A percentile compares a stretch with the other conserved stretches of the same genome.
These are phyloP conservation scores for Alternaria ethzedia DNA, from an alignment of 2,329 filamentous ascomycete species.

Conservation along the genomic window DNA sequence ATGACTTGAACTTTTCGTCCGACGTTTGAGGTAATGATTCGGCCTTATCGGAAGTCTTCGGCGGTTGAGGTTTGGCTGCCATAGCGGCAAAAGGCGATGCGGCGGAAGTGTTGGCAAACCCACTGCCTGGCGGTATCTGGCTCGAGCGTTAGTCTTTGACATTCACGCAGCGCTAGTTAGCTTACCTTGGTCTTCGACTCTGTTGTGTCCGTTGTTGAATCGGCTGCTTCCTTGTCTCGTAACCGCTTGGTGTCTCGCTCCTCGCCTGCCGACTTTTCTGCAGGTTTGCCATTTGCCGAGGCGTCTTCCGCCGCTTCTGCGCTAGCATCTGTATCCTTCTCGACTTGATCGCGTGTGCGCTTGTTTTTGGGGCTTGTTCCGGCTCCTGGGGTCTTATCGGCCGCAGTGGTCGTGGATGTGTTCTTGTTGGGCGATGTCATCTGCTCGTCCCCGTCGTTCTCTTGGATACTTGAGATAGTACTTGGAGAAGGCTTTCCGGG, in stretches of 20 bases:
- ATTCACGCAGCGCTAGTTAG: background rate
- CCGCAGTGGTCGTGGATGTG: background rate
- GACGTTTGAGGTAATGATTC: constrained; percentile 48
- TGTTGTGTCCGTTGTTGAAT: constrained; percentile 22
- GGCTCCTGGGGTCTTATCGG: constrained; percentile 12
- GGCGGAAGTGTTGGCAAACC: constrained; percentile 54
- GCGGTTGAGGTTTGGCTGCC: constrained; percentile 41
- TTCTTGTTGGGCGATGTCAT: constrained; percentile 32
- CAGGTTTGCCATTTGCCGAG: constrained; percentile 20
- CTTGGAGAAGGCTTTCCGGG: constrained; percentile 44
- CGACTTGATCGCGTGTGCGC: constrained; percentile 49
- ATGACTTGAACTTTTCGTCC: constrained; percentile 58
- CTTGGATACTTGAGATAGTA: constrained; percentile 37
- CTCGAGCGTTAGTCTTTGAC: constrained; percentile 13
- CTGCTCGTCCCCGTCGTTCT: constrained; percentile 37
- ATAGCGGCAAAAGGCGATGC: constrained; percentile 58
- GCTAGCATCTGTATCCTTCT: constrained; percentile 17
- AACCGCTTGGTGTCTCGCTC: constrained; percentile 46
- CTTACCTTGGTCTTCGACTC: constrained; percentile 35
- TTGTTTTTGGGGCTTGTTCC: constrained; percentile 57
- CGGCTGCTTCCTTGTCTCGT: constrained; percentile 40
- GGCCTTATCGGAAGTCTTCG: constrained; percentile 27
- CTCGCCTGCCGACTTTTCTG: constrained; percentile 26
- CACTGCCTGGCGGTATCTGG: constrained; percentile 47
- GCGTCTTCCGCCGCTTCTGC: constrained; percentile 17